Base-by-base conservation (phyloP, 2,329 filamentous ascomycete species). In the Hirsutella rhossiliensis region DNA sequence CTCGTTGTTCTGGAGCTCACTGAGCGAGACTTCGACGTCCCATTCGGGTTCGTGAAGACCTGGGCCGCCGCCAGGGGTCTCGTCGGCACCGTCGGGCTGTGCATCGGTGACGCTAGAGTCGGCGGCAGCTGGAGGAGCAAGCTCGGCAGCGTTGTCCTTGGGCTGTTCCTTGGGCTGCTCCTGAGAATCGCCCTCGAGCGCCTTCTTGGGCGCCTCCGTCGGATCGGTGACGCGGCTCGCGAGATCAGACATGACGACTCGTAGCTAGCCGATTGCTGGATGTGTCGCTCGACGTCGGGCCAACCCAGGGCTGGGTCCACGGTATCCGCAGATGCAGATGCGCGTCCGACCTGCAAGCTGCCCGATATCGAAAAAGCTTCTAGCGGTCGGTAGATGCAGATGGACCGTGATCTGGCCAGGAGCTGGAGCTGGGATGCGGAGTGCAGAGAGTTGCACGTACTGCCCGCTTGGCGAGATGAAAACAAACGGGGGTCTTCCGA, bases 11-110 rank as follows among this genome's bases (percentile, higher is more conserved):
- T 96, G 88, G 43, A 95, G 73, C 58, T 95, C 88, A 55, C 83
- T 89, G 47, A 97, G 76, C 64, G 90, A 92, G 54, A 98, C 87
- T 58, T 95, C 84, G 52, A 98, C 90, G 52, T 92, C 84, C 64
- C 84, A 94, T 46, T 84, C 80, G 4, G 81, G 80, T 62, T 96
- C 86, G 40, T 76, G 63, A 27, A 81, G 67, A 40, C 68, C 70
- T 34, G 77, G 77, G 44, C 73, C 76, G 34, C 63, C 62, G 18
- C 62, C 53, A 23, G n/a, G n/a, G n/a, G 52, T 48, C 40, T 62
- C 61, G 32, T 58, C 54, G 39, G 61, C 54, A 40, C 62, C 64
- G 41, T 70, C 63, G 19, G 56, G 48, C 53, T 67, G 62, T n/a
- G 56, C 57, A 28, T 61, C 58, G 27, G 54, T 44, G 39, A 50